phyloP scores from a whole-genome alignment of 2,329 filamentous ascomycete species.

The Trichoderma oligosporum region DNA sequence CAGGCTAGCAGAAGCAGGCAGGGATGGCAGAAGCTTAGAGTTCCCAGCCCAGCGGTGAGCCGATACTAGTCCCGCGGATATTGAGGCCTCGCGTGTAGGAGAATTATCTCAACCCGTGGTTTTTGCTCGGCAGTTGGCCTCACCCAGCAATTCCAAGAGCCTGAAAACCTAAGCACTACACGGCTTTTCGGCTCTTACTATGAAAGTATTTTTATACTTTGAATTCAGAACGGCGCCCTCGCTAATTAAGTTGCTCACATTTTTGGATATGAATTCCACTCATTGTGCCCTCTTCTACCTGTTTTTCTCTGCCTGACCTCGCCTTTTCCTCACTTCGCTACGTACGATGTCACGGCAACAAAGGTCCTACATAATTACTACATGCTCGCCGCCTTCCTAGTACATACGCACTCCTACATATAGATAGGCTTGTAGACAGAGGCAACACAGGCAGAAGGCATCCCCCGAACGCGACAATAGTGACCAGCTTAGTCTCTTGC shows the following conservation, averaged over 20 bases:
- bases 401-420: constrained; percentile 1
- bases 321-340: constrained; percentile 1
- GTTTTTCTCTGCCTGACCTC: neutral
- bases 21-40: constrained; percentile 4
- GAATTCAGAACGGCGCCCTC: neutral
- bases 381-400: constrained; percentile 1
- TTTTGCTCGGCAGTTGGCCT: constrained; percentile 17
- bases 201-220: neutral
- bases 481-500: constrained; percentile 18
- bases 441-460: constrained; percentile 9
- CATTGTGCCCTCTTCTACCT: neutral
- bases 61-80: constrained; percentile 15
- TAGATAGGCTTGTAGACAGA: neutral
- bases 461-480: constrained; percentile 11
- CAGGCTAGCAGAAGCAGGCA: constrained; percentile 4
- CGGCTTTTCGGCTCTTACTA: too few species aligned
- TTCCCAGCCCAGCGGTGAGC: constrained; percentile 19
- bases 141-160: neutral
- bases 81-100: constrained; percentile 16
- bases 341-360: constrained; percentile 7
- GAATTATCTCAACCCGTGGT: constrained; percentile 5
- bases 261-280: neutral
- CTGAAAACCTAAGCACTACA: neutral
- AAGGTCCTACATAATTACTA: neutral
- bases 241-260: constrained; percentile 5